These are phyloP conservation scores for Anthracocystis panici-leucophaei DNA, from an alignment of 1,284 basidiomycete genomes.

Conservation along the genomic window DNA sequence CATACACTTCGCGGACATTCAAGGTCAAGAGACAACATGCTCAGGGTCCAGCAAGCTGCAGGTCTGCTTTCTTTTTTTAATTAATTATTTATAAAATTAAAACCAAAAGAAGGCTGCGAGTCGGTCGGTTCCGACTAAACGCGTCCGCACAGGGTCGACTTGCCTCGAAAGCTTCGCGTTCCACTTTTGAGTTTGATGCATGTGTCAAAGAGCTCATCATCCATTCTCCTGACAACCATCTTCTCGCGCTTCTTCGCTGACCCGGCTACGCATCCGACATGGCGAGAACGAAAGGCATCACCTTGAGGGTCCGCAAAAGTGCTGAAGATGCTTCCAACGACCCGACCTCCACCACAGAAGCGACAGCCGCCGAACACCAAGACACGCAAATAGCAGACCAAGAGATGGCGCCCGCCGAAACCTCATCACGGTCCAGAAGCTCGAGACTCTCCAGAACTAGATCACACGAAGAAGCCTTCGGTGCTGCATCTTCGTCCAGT, in stretches of 20 bases:
- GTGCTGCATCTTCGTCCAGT: constrained; percentile 9
- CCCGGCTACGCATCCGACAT: constrained; percentile 6
- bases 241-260: neutral
- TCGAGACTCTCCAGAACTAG: constrained; percentile 25
- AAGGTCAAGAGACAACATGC: too few relatives aligned
- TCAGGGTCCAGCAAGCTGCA: too few relatives aligned
- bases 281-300: constrained; percentile 50
- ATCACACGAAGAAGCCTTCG: constrained; percentile 36
- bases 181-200: neutral
- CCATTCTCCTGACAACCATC: neutral
- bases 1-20: neutral
- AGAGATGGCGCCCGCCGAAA: constrained; percentile 25
- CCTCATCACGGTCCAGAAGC: constrained; percentile 28
- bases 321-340: constrained; percentile 16
- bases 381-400: constrained; percentile 17
- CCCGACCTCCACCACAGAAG: neutral
- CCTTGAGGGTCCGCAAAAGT: constrained; percentile 39
- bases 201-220: neutral
- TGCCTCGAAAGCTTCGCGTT: constrained; percentile 9
- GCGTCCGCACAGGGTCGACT: too few relatives aligned
- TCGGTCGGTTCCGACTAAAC: too few relatives aligned
- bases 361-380: neutral
- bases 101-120: too few relatives aligned
- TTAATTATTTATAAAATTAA: too few relatives aligned
- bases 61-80: too few relatives aligned